Base-by-base conservation (phyloP, 768 basidiomycete species). In the Phylloporus sp. region DNA sequence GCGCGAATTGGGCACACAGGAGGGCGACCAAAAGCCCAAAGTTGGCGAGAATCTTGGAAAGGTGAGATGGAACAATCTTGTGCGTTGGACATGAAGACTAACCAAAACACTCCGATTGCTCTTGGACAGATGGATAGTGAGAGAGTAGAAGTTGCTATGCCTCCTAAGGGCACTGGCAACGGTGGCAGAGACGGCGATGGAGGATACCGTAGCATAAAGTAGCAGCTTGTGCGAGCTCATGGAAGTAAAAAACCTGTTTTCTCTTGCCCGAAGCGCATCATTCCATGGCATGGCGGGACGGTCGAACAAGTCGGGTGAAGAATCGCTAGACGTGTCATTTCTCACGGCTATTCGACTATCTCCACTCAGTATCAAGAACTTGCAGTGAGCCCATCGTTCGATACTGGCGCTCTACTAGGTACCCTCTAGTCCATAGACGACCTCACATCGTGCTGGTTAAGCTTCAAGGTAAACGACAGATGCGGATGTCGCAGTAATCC, bases 101-200 rank as follows among this genome's bases (percentile, higher is more conserved):
- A 97, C 97, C 73, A 99, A 74, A 48, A 95, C 83, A 59, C 91
- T 93, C n/a, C 91, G 84, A 63, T 85, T 92, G 65, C 91, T 95
- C 72, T 88, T 89, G 5, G 91, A 88, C n/a, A 99, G 80, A 63
- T 86, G 88, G 3, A 99, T 91, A 27, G 91, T 82, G 4, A 95
- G 87, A 15, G 94, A 87, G 67, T 95, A 99, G 73, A 97, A 97
- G 73, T 94, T 97, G 62, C 84, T 85, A 61, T 95, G 80, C 47
- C 79, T 85, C 61, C 84, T 80, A 63, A 93, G 78, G 11, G 93
- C 93, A 69, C 88, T 91, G 44, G 79, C 70, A 54, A 97, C 77
- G 24, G 89, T 86, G 18, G 80, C 82, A 1, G 79, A 79, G 35
- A 94, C 83, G 0, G 90, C 82, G 24, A 82, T 56, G 43, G 82